A percentile compares a stretch with the other conserved stretches of the same genome.
Evolutionary conservation across 371 early-diverging fungal genomes (phyloP).

Genomic region (Rhizopus arrhizus): DNA sequence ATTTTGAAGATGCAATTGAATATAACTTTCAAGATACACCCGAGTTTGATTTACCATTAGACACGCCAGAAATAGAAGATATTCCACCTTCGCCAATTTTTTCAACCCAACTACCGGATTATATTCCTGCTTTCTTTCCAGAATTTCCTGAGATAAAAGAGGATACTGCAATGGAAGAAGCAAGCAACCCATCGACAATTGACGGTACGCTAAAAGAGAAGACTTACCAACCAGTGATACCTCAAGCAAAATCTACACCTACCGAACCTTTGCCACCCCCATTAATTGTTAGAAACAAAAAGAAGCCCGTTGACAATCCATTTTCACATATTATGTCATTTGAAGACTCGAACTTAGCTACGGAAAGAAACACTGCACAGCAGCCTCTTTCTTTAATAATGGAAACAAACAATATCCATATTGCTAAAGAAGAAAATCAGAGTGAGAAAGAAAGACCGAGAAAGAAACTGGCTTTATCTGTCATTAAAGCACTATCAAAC

Average conservation of each 20-base stretch:
- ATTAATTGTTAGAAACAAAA: slow-evolving; percentile 40
- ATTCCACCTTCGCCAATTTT: neutral
- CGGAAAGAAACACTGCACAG: slow-evolving; percentile 15
- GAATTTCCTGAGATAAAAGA: slow-evolving; percentile 44
- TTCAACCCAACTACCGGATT: slow-evolving; percentile 24
- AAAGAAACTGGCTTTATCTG: slow-evolving; percentile 10
- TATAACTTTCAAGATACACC: slow-evolving; percentile 22
- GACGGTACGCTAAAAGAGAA: neutral
- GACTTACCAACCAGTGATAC: neutral
- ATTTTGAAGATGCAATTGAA: slow-evolving; percentile 22
- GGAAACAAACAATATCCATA: neutral
- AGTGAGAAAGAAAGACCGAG: slow-evolving; percentile 2
- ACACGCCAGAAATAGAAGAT: slow-evolving; percentile 1
- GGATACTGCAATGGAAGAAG: slow-evolving; percentile 27
- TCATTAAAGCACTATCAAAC: slow-evolving; percentile 26
- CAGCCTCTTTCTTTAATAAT: slow-evolving; percentile 3
- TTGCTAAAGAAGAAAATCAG: neutral
- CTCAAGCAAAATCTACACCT: neutral
- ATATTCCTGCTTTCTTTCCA: slow-evolving; percentile 50
- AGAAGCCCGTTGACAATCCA: slow-evolving; percentile 54
- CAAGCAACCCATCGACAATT: neutral
- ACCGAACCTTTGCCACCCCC: slow-evolving; percentile 26
- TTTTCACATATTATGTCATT: slow-evolving; percentile 57
- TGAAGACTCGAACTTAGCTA: slow-evolving; percentile 47
- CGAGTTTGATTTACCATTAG: slow-evolving; percentile 18